phyloP scores from a whole-genome alignment of 2,329 filamentous ascomycete species.

The Apiospora rasikravindrae region DNA sequence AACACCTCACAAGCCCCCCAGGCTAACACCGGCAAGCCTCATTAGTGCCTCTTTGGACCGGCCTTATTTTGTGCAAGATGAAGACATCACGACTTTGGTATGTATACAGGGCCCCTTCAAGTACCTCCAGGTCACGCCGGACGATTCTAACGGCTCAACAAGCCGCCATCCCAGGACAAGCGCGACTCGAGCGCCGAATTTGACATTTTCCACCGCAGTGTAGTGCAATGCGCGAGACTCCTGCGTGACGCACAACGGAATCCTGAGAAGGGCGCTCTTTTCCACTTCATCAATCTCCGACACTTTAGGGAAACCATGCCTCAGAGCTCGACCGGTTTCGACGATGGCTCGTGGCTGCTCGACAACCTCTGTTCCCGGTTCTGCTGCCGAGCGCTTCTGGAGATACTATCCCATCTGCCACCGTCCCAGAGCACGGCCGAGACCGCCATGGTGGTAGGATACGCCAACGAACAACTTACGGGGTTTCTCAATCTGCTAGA shows the following conservation, averaged over 20 bases:
- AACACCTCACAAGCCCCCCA: not conserved
- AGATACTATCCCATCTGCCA: not conserved
- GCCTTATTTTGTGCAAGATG: constrained; percentile 21
- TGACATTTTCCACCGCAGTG: not conserved
- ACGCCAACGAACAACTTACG: not conserved
- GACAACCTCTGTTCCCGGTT: not conserved
- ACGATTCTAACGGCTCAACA: not conserved
- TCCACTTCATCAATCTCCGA: not conserved
- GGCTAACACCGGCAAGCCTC: not conserved
- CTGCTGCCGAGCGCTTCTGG: not conserved
- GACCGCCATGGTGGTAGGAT: not conserved
- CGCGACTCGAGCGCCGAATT: too few species aligned
- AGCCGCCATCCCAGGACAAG: not conserved
- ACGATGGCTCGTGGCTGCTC: not conserved
- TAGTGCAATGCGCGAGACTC: not conserved
- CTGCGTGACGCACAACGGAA: not conserved
- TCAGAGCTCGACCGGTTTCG: not conserved
- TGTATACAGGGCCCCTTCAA: not conserved
- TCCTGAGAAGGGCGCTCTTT: not conserved
- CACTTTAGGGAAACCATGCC: not conserved
- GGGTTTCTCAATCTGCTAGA: not conserved
- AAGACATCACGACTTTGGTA: constrained; percentile 18
- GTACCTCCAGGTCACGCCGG: not conserved
- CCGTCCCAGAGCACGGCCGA: not conserved
- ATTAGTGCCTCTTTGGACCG: constrained; percentile 18